Evolutionary conservation across 305 asterid species (phyloP).

Genomic region (Fraxinus latifolia): DNA sequence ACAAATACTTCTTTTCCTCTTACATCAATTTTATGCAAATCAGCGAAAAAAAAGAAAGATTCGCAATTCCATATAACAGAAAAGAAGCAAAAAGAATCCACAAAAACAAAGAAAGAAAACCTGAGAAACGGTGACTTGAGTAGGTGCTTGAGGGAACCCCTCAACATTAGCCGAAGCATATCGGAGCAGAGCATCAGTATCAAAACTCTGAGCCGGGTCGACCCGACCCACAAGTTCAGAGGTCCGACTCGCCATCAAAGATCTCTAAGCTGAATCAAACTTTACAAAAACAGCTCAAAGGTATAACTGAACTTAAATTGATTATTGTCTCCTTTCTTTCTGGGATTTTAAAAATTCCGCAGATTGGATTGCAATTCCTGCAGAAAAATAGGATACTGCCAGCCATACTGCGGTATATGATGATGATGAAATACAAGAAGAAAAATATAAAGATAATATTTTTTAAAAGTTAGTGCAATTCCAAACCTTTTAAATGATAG

Average conservation of each 20-base stretch:
- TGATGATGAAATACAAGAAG: not conserved
- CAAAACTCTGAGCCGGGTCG: slow-evolving; percentile 67
- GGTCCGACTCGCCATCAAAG: slow-evolving; percentile 59
- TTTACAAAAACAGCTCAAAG: not conserved
- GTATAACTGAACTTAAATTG: not conserved
- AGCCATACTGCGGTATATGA: not conserved
- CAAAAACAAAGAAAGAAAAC: slow-evolving; percentile 27
- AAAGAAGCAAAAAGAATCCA: not conserved
- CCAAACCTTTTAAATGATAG: too few species aligned
- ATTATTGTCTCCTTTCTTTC: not conserved
- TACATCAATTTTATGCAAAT: not conserved
- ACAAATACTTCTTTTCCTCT: not conserved
- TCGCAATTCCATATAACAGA: not conserved
- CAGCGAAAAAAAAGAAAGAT: not conserved
- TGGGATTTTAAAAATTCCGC: not conserved
- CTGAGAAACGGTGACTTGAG: slow-evolving; percentile 64
- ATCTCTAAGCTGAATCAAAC: not conserved
- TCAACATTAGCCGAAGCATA: slow-evolving; percentile 65
- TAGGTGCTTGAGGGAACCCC: slow-evolving; percentile 64
- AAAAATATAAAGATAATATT: not conserved
- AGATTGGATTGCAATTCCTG: not conserved
- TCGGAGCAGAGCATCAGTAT: slow-evolving; percentile 50
- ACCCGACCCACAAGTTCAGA: slow-evolving; percentile 65
- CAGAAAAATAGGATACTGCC: not conserved
- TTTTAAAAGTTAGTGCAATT: not conserved